Evolutionary conservation across 2,329 filamentous ascomycete species (phyloP).

Genomic region (Fusarium heterosporum): DNA sequence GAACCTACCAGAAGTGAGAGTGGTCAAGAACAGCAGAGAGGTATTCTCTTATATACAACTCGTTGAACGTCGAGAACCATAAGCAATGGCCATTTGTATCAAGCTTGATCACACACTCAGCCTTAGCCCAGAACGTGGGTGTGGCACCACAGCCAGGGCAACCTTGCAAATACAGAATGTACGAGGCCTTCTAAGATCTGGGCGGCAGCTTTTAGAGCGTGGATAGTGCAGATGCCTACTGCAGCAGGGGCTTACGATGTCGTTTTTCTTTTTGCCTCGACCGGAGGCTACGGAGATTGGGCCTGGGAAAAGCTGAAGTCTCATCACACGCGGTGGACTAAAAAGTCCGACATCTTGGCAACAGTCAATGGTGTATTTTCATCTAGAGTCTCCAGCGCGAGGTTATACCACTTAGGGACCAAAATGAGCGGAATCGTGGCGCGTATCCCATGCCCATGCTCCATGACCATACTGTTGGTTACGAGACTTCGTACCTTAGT

Average conservation of each 20-base stretch:
- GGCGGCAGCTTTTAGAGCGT: neutral
- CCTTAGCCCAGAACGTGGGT: neutral
- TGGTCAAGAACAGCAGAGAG: conserved; percentile 4
- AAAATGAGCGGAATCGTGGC: neutral
- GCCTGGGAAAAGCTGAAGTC: neutral
- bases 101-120: conserved; percentile 1
- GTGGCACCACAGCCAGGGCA: conserved; percentile 8
- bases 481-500: neutral
- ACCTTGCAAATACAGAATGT: conserved; percentile 12
- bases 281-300: conserved; percentile 6
- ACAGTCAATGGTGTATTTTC: neutral
- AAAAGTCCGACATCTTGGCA: conserved; percentile 9
- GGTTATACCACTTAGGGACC: neutral
- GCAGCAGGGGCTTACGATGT: neutral
- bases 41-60: conserved; percentile 28
- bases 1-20: conserved; percentile 2
- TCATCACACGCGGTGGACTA: conserved; percentile 14
- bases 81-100: neutral
- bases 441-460: neutral
- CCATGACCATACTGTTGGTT: neutral
- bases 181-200: conserved; percentile 5
- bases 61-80: neutral
- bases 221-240: neutral
- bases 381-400: neutral
- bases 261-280: neutral